phyloP scores from a whole-genome alignment of 306 rosid genomes.

The Rosa rugosa region DNA sequence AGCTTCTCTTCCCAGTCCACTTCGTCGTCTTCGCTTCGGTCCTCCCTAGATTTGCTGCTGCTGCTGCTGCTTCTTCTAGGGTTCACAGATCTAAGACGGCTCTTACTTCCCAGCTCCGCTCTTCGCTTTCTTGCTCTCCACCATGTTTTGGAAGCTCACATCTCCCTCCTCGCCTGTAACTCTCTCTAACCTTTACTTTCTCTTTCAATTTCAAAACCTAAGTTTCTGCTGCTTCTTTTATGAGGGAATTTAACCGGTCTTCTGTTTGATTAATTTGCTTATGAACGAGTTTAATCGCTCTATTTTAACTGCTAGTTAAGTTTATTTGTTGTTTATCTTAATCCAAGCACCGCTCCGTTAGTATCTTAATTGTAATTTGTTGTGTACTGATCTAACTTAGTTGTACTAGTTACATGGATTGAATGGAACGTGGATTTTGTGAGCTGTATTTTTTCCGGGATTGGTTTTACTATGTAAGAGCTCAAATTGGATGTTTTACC shows the following conservation, averaged over 20 bases:
- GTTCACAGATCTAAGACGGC: slow-evolving; percentile 56
- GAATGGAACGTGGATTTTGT: not conserved
- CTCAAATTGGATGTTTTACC: not conserved
- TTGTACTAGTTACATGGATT: slow-evolving; percentile 20
- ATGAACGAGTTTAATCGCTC: not conserved
- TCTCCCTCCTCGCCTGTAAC: slow-evolving; percentile 96
- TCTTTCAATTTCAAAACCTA: not conserved
- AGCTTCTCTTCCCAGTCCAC: slow-evolving; percentile 16
- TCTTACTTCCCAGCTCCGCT: slow-evolving; percentile 33
- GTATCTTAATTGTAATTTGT: slow-evolving; percentile 11
- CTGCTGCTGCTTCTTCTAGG: slow-evolving; percentile 27
- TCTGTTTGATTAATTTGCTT: slow-evolving; percentile 2
- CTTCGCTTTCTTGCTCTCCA: slow-evolving; percentile 30
- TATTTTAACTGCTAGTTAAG: slow-evolving; percentile 17
- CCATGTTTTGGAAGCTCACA: slow-evolving; percentile 98
- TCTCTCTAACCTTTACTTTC: slow-evolving; percentile 22
- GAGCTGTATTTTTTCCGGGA: slow-evolving; percentile 10
- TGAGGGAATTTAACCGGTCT: slow-evolving; percentile 16
- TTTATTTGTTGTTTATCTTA: slow-evolving; percentile 8
- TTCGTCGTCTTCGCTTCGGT: slow-evolving; percentile 13
- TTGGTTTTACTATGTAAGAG: slow-evolving; percentile 3
- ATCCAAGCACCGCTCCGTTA: slow-evolving; percentile 7
- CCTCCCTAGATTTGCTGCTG: slow-evolving; percentile 26
- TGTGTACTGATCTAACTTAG: slow-evolving; percentile 24
- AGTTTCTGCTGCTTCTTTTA: not conserved